Evolutionary conservation across 164 flowering plant species (phyloP), one percentile per base, ranked within the genome.

Genomic region (Dillenia turbinata): DNA sequence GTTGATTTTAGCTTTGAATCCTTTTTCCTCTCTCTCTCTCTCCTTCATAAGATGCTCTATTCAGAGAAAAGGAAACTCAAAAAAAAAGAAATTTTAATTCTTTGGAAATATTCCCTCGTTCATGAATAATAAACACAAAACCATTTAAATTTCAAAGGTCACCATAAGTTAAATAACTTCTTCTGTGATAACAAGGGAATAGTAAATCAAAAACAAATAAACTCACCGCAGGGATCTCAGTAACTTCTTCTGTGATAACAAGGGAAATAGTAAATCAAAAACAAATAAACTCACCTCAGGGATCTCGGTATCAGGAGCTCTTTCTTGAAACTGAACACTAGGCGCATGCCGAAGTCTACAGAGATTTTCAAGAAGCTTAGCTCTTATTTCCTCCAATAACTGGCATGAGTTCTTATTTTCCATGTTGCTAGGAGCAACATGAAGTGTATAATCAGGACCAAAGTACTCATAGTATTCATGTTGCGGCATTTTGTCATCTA

Each of bases 351-450:
- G 87, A 59, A 89, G 85, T 72, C 71, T 85, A 48, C 90, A 78
- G 9, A 89, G 82, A 70, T 85, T 66, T 0, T 89, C 87, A 74
- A 89, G 92, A 64, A 85, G 83, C 70, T 83, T 81, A 49, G 66
- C 40, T 63, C 79, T 81, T 54, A 87, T 87, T 2, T 82, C 86
- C 8, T 89, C 96, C 72, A 87, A 64, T 54, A 77, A 54, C 44
- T 71, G 82, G 24, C 79, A 81, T 1, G 96, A 78, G 59, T 89
- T 89, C 69, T 89, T 89, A 54, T 89, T 87, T 71, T 89, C 96
- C 96, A 89, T 89, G 69, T 89, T 89, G 79, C 96, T 89, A 40
- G 96, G 92, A 57, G 90, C 90, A 72, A 89, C 92, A 73, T 87
- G 89, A 67, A 89, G 87, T 48, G 88, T 77, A 67, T 86, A 88